Evolutionary conservation across 345 rosid species (phyloP).

Genomic region (Salix viminalis): DNA sequence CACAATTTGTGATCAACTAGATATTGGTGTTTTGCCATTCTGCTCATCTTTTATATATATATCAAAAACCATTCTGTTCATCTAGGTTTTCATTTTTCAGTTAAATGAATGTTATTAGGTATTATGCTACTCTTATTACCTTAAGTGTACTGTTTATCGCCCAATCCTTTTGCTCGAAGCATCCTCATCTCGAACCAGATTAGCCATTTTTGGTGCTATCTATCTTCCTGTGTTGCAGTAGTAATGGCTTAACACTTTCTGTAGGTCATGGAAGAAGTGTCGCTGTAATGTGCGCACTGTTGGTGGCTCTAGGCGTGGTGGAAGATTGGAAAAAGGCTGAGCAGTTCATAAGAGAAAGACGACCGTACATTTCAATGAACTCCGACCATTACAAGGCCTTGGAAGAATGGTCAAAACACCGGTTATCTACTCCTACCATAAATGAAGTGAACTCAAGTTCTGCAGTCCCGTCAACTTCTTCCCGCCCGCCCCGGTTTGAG

Average conservation of each 20-base stretch:
- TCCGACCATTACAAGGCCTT: conserved; percentile 41
- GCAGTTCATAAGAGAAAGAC: conserved; percentile 38
- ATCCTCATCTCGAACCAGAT: not conserved
- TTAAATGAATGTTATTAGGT: not conserved
- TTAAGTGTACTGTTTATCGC: not conserved
- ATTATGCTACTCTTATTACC: not conserved
- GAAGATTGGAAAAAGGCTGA: conserved; percentile 71
- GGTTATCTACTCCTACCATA: conserved; percentile 33
- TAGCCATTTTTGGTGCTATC: not conserved
- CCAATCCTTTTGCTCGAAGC: not conserved
- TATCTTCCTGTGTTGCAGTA: not conserved
- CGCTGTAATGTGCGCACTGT: conserved; percentile 56
- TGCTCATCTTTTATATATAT: too few relatives aligned
- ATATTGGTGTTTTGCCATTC: not conserved
- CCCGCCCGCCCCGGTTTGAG: not conserved
- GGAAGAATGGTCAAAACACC: conserved; percentile 60
- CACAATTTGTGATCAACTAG: not conserved
- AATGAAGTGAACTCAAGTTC: conserved; percentile 8
- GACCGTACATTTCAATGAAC: conserved; percentile 55
- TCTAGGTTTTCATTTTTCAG: not conserved
- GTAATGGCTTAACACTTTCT: not conserved
- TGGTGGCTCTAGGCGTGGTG: conserved; percentile 52
- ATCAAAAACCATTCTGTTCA: not conserved
- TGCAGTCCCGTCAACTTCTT: not conserved
- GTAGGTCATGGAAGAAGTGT: conserved; percentile 79